Conservation (phyloP, 768 basidiomycete species). For the Phlegmacium glaucopus region DNA sequence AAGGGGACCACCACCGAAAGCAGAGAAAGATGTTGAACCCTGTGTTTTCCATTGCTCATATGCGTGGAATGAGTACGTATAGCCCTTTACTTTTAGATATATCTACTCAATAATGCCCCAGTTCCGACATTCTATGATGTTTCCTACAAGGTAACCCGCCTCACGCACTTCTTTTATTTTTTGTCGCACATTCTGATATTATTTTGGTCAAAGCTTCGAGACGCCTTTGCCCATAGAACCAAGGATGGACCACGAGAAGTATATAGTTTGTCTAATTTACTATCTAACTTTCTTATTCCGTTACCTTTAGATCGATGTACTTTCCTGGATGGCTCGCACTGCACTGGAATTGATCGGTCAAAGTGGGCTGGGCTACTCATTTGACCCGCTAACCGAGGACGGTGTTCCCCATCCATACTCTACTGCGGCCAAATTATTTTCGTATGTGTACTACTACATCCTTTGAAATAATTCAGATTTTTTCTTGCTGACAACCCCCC, state of each 20-base stretch:
- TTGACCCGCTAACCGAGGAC: conserved; percentile 33
- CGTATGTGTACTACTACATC: conserved; percentile 19
- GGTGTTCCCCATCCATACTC: conserved; percentile 26
- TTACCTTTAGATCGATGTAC: conserved; percentile 25
- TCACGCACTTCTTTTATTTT: neutral
- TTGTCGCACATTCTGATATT: neutral
- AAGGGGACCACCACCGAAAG: conserved; percentile 40
- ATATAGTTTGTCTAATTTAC: neutral
- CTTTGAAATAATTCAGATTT: neutral
- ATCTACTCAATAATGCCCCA: conserved; percentile 8
- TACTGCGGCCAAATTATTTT: conserved; percentile 24
- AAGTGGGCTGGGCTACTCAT: conserved; percentile 40
- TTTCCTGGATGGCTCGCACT: conserved; percentile 35
- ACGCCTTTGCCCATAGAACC: conserved; percentile 20
- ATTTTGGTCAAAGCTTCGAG: conserved; percentile 18
- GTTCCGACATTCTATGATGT: conserved; percentile 35
- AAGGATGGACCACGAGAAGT: conserved; percentile 28
- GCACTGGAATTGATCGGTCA: conserved; percentile 49
- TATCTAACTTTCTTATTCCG: neutral
- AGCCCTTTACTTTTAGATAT: neutral
- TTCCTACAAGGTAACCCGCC: conserved; percentile 22
- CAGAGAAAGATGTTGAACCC: conserved; percentile 38
- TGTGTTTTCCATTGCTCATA: conserved; percentile 32
- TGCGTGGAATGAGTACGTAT: conserved; percentile 33
- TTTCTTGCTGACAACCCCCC: neutral